Conservation (phyloP, 768 basidiomycete species). For the Epithele typhae region DNA sequence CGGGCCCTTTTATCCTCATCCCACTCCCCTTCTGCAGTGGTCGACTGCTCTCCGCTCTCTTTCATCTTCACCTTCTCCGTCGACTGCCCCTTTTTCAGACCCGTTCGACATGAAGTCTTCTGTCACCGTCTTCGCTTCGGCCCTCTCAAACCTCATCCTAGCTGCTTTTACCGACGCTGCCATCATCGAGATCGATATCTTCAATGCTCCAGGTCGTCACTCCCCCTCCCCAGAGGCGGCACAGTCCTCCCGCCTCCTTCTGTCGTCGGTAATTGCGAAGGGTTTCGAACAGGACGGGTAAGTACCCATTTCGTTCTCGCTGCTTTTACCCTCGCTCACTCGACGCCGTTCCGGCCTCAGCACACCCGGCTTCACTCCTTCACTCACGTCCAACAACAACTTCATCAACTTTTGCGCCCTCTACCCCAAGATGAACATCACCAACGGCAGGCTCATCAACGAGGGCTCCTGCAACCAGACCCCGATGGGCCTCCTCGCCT, state of each 20-base stretch:
- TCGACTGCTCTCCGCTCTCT: background rate
- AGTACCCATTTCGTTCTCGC: slow-evolving; percentile 19
- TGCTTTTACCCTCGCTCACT: slow-evolving; percentile 37
- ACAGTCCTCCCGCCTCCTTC: too few relatives aligned
- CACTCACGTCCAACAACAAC: slow-evolving; percentile 55
- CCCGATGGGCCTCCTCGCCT: slow-evolving; percentile 57
- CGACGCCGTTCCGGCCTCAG: slow-evolving; percentile 35
- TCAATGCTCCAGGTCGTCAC: background rate
- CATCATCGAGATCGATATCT: slow-evolving; percentile 34
- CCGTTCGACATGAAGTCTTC: too few relatives aligned
- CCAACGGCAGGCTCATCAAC: slow-evolving; percentile 37
- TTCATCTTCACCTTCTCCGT: too few relatives aligned
- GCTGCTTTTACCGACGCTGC: background rate
- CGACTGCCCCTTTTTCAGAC: too few relatives aligned
- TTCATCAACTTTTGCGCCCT: slow-evolving; percentile 54
- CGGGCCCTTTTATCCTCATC: too few relatives aligned
- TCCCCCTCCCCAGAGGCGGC: too few relatives aligned
- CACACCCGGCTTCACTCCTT: slow-evolving; percentile 41
- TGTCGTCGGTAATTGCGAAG: slow-evolving; percentile 37
- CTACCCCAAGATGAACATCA: slow-evolving; percentile 31
- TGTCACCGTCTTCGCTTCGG: too few relatives aligned
- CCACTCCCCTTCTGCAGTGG: too few relatives aligned
- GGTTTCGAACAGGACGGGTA: too few relatives aligned
- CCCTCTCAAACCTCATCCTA: slow-evolving; percentile 22
- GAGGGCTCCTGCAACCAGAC: slow-evolving; percentile 59